A percentile compares a stretch with the other conserved stretches of the same genome.
Conservation (phyloP, 768 basidiomycete species). For the Russula sp. region DNA sequence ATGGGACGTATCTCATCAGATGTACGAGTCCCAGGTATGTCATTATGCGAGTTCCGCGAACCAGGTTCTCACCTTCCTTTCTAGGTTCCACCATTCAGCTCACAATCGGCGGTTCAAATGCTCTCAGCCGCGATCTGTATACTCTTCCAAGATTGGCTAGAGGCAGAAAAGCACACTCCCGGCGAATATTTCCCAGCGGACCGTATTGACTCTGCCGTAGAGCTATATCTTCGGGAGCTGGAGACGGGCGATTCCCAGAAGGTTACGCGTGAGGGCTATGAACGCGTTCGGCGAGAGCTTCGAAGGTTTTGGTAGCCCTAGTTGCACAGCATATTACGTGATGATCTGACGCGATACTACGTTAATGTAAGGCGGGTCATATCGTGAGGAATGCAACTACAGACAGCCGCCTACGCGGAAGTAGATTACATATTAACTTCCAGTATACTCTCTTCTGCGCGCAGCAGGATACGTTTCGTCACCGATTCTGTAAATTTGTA, state of each 20-base stretch:
- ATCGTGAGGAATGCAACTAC: constrained; percentile 8
- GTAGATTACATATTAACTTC: constrained; percentile 50
- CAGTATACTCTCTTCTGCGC: constrained; percentile 75
- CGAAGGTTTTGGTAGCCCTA: constrained; percentile 58
- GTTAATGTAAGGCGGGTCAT: constrained; percentile 1
- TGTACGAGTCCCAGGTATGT: constrained; percentile 60
- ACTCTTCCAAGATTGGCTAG: constrained; percentile 74
- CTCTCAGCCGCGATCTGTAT: constrained; percentile 79
- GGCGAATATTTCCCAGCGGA: constrained; percentile 76
- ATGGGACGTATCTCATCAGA: constrained; percentile 80
- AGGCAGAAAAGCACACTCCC: constrained; percentile 68
- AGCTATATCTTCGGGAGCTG: constrained; percentile 68
- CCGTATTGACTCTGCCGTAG: constrained; percentile 65
- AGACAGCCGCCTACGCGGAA: constrained; percentile 21
- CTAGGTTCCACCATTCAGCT: constrained; percentile 79
- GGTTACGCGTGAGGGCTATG: constrained; percentile 53
- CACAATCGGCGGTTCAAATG: constrained; percentile 70
- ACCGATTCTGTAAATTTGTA: constrained; percentile 56
- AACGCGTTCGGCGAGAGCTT: constrained; percentile 64
- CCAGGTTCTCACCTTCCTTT: neutral
- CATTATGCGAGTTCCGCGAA: neutral
- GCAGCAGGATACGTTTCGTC: constrained; percentile 54
- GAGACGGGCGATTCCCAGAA: constrained; percentile 50
- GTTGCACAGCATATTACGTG: neutral
- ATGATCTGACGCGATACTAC: constrained; percentile 3